Percentiles rank a stretch among this genome's conserved stretches.
Evolutionary conservation across 495 filamentous ascomycete genomes (phyloP).

Genomic region (Aspergillus indologenus): DNA sequence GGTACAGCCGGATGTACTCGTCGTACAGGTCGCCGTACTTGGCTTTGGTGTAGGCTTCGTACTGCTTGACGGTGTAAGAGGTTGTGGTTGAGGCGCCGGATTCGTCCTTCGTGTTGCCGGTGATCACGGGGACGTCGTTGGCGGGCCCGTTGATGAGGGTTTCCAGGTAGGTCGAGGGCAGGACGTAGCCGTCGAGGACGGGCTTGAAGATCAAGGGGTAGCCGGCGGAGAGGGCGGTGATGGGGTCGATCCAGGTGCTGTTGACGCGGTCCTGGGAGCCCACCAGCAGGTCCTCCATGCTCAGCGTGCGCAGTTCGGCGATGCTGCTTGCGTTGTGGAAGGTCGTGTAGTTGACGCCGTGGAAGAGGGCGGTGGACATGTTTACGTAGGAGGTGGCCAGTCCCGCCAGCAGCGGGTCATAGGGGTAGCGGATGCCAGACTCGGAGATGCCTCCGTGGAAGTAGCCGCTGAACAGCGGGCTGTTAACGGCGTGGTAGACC

Average conservation of each 20-base stretch:
- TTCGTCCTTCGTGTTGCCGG: constrained; percentile 33
- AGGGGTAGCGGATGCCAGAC: constrained; percentile 29
- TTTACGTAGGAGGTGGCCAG: constrained; percentile 29
- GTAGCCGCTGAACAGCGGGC: constrained; percentile 26
- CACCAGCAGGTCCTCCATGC: constrained; percentile 23
- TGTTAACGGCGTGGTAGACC: constrained; percentile 36
- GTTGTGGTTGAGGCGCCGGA: constrained; percentile 23
- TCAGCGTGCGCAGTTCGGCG: constrained; percentile 25
- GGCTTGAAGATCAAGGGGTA: constrained; percentile 33
- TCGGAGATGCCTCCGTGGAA: constrained; percentile 29
- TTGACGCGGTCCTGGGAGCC: constrained; percentile 24
- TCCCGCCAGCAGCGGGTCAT: constrained; percentile 26
- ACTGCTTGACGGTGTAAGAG: constrained; percentile 25
- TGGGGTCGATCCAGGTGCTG: constrained; percentile 25
- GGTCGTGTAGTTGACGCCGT: constrained; percentile 24
- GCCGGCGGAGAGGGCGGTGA: constrained; percentile 25
- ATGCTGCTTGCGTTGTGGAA: constrained; percentile 27
- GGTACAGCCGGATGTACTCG: constrained; percentile 27
- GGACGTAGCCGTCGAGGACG: constrained; percentile 27
- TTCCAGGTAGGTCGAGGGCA: constrained; percentile 27
- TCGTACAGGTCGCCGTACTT: constrained; percentile 27
- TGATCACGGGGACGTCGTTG: constrained; percentile 39
- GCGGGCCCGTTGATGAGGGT: constrained; percentile 25
- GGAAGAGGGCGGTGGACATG: constrained; percentile 22
- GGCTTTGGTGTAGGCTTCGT: constrained; percentile 21